phyloP scores from a whole-genome alignment of 2,329 filamentous ascomycete species.

The Ophiostoma perfectum region DNA sequence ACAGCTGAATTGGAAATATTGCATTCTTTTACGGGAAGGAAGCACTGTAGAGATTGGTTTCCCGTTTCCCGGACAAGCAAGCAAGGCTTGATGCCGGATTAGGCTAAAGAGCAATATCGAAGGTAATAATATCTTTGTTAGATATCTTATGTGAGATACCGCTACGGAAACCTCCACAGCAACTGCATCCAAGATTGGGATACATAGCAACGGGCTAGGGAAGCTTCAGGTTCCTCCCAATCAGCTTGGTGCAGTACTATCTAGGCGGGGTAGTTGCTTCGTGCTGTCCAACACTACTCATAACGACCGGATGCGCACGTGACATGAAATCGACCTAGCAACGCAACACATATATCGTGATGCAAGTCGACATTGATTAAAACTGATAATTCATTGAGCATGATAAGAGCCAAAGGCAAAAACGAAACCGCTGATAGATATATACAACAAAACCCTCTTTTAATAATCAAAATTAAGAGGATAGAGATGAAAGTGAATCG shows the following conservation, averaged over 20 bases:
- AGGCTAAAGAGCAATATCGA: too few relatives aligned
- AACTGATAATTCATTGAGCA: not conserved
- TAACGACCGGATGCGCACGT: not conserved
- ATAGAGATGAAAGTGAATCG: not conserved
- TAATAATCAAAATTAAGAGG: not conserved
- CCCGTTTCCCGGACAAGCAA: too few relatives aligned
- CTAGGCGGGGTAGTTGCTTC: slow-evolving; percentile 2
- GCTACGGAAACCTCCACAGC: not conserved
- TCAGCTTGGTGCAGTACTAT: not conserved
- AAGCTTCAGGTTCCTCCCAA: not conserved
- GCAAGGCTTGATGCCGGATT: too few relatives aligned
- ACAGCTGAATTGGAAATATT: too few relatives aligned
- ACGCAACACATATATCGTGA: too few relatives aligned
- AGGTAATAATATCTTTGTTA: too few relatives aligned
- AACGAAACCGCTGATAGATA: not conserved
- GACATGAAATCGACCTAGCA: not conserved
- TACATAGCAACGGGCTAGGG: slow-evolving; percentile 1
- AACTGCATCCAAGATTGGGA: not conserved
- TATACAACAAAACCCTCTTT: not conserved
- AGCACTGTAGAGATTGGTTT: too few relatives aligned
- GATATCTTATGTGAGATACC: too few relatives aligned
- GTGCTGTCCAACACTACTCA: not conserved
- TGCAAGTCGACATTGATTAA: too few relatives aligned
- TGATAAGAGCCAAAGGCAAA: not conserved
- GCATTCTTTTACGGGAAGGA: too few relatives aligned